Percentiles rank a stretch among this genome's conserved stretches.
These are phyloP conservation scores for Sporodiniella umbellata DNA, from an alignment of 371 early-diverging fungal species.

Conservation along the genomic window DNA sequence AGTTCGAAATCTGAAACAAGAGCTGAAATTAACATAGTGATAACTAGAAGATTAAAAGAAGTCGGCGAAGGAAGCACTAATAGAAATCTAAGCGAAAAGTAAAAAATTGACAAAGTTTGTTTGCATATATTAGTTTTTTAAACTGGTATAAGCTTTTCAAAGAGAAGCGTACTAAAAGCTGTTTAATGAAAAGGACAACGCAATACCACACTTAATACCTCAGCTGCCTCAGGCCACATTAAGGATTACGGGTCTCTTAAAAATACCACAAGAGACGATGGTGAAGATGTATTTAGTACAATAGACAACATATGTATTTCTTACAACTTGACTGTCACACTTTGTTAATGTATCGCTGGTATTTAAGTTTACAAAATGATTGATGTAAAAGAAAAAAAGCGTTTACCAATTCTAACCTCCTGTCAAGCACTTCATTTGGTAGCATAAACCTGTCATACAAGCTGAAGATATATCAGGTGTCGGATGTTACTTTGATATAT, in stretches of 20 bases:
- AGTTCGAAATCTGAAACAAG: background rate
- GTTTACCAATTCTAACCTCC: slow-evolving; percentile 10
- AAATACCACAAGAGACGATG: slow-evolving; percentile 4
- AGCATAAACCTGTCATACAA: slow-evolving; percentile 16
- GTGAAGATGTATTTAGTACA: background rate
- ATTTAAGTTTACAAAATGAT: slow-evolving; percentile 2
- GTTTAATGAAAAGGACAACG: background rate
- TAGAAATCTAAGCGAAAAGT: slow-evolving; percentile 2
- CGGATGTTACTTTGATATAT: slow-evolving; percentile 14
- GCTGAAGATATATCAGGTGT: slow-evolving; percentile 11
- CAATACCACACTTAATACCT: background rate
- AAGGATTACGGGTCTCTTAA: background rate
- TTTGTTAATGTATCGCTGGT: slow-evolving; percentile 1
- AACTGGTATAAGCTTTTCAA: background rate
- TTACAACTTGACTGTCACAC: slow-evolving; percentile 2
- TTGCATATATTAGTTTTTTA: background rate
- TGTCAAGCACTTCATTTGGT: slow-evolving; percentile 6
- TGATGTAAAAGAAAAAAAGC: slow-evolving; percentile 18
- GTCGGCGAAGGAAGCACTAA: background rate
- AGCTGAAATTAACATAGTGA: background rate
- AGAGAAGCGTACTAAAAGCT: background rate
- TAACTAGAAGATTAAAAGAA: slow-evolving; percentile 2
- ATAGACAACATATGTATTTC: slow-evolving; percentile 3
- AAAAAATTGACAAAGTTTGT: slow-evolving; percentile 2
- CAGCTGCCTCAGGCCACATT: background rate